Evolutionary conservation across 2,329 filamentous ascomycete genomes (phyloP).

Genomic region (Fusarium pseudonygamai): DNA sequence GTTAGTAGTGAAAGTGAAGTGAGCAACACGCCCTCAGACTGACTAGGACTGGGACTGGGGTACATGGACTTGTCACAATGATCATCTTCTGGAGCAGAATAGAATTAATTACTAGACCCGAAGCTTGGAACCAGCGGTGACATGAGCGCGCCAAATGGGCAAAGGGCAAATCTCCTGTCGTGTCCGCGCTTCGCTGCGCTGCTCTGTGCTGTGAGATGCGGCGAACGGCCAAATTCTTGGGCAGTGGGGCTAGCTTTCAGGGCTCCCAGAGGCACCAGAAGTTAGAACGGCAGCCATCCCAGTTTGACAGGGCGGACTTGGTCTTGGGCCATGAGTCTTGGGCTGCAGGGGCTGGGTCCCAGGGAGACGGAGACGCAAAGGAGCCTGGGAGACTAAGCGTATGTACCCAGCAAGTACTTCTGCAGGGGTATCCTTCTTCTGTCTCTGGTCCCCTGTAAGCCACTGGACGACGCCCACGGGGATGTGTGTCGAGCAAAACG

Average conservation of each 20-base stretch:
- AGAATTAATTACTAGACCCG: conserved; percentile 42
- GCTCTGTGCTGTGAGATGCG: conserved; percentile 32
- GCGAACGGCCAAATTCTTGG: conserved; percentile 44
- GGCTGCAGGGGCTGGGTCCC: conserved; percentile 28
- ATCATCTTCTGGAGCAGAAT: conserved; percentile 37
- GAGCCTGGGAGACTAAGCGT: conserved; percentile 9
- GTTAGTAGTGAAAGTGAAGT: conserved; percentile 24
- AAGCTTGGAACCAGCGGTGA: conserved; percentile 49
- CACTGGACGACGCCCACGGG: conserved; percentile 26
- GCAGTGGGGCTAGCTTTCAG: conserved; percentile 39
- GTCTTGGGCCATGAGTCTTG: conserved; percentile 21
- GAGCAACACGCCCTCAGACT: conserved; percentile 36
- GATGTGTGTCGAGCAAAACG: conserved; percentile 41
- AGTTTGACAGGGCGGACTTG: conserved; percentile 45
- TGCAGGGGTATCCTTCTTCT: conserved; percentile 26
- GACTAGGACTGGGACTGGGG: conserved; percentile 35
- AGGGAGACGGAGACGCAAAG: conserved; percentile 28
- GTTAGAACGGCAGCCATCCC: conserved; percentile 29
- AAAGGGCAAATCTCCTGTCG: conserved; percentile 44
- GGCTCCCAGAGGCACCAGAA: conserved; percentile 30
- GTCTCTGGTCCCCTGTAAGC: not conserved
- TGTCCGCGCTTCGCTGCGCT: not conserved
- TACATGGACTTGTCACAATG: conserved; percentile 37
- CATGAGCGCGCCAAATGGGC: conserved; percentile 39
- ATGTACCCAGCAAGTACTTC: conserved; percentile 41